Base-by-base conservation (phyloP, 2,329 filamentous ascomycete genomes). In the Xylariales sp. region DNA sequence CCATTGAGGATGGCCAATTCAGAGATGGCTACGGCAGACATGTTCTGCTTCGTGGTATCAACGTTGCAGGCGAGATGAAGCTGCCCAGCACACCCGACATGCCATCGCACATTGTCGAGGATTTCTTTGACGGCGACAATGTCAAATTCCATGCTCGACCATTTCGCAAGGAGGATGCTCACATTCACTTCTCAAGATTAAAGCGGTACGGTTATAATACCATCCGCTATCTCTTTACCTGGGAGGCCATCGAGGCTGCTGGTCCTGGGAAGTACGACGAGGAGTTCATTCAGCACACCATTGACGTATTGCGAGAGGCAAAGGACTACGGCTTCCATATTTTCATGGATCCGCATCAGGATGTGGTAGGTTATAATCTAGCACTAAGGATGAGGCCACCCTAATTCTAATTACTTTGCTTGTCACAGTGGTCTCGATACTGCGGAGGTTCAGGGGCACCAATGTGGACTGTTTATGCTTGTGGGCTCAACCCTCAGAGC, bases 271-370 rank as follows among this genome's bases (percentile, higher is more conserved):
- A 78, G 54, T 98, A 97, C 60, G 94, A 98, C 53, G 88, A 98
- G 56, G 83, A 86, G 44, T 98, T 87, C 76, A 90, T 97, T 48
- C 74, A 86, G 48, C 88, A 95, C 59, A 98, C 93, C 1, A 88
- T 98, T 48, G 76, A 87, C 27, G 71, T 95, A 10, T 64, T 98
- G 50, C 77, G 89, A 40, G 71, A 89, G 47, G 90, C 90, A 25
- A 95, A 90, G 58, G 74, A 81, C 25, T 97, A 95, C 68, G 88
- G 87, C 19, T 96, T 98, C 61, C 95, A 94, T 55, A 74, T 98
- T 34, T 97, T 96, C 59, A 95, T 98, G 88, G 94, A 98, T 52
- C 91, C 94, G 15, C 93, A 98, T 61, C 93, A 98, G 70, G 93
- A 98, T 67, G 91, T 97, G 52, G 84, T 88, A 74, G 48, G 81